These are phyloP conservation scores for Asterochloris sp. DNA, from an alignment of 139 green algal genomes.

Conservation along the genomic window DNA sequence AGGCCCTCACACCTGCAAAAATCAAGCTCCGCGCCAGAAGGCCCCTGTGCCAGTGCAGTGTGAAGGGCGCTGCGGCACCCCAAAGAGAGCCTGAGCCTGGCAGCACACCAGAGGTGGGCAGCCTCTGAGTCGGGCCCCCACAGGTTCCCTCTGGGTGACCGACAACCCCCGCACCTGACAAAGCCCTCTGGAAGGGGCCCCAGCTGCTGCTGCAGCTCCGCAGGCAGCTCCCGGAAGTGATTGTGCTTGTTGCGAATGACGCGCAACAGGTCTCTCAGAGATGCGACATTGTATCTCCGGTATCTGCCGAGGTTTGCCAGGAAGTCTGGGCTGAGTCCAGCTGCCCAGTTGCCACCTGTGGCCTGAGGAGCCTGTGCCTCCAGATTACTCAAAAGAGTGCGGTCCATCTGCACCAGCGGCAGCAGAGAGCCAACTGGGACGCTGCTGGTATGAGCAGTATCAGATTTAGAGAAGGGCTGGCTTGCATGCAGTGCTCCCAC, in stretches of 20 bases:
- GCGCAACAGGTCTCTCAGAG: constrained; percentile 92
- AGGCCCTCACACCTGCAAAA: neutral
- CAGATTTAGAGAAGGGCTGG: too few species aligned
- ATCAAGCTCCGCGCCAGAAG: too few species aligned
- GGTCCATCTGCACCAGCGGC: constrained; percentile 42
- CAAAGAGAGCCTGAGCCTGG: neutral
- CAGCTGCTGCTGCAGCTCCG: constrained; percentile 61
- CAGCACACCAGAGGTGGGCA: neutral
- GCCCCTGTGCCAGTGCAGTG: too few species aligned
- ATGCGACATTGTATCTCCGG: constrained; percentile 41
- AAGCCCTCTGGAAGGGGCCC: constrained; percentile 68
- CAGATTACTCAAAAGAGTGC: constrained; percentile 51
- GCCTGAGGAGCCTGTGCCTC: constrained; percentile 38
- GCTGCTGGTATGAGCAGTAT: too few species aligned
- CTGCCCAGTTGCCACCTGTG: constrained; percentile 64
- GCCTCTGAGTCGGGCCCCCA: neutral
- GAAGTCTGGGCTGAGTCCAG: constrained; percentile 64
- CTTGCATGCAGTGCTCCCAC: too few species aligned
- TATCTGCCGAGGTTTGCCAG: constrained; percentile 86
- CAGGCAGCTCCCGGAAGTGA: constrained; percentile 93
- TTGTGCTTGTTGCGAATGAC: constrained; percentile 98
- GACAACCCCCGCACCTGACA: constrained; percentile 2
- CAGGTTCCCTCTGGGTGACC: neutral
- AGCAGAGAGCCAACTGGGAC: neutral
- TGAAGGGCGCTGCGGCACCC: neutral